Base-by-base conservation (phyloP, 306 rosid genomes). In the Rosa lucieae region DNA sequence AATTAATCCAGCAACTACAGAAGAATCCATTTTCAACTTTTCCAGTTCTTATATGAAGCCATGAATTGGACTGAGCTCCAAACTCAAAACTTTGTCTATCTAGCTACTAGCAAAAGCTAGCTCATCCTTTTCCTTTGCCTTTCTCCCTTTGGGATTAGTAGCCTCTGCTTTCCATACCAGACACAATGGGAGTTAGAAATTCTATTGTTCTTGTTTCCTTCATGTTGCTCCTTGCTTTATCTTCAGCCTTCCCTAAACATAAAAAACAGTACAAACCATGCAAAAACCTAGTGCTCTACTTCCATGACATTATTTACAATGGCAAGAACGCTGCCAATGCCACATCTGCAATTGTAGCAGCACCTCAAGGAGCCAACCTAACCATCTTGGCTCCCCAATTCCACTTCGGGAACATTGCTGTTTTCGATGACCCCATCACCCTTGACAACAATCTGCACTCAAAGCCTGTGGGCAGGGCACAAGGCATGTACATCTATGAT, bases 361-460 rank as follows among this genome's bases (percentile, higher is more conserved):
- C 90, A 1, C 98, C 97, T 47, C 48, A 85, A 18, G 90, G 97
- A 76, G 77, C 82, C 8, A 92, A 92, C 51, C 52, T 84, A 23
- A 94, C 94, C 58, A 88, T 47, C 59, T 76, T 92, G 43, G 91
- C 94, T 3, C 21, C 69, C 5, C 79, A 83, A 5, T 80, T 49
- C 53, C 90, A 90, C 75, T 94, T 94, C 5, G 97, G 96, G 1
- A 85, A 88, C 89, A 81, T 93, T 2, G 92, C 23, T 0, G 88
- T 90, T 47, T 92, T 94, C 21, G 92, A 94, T 40, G 96, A 94
- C 55, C 98, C 94, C 35, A 87, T 94, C 48, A 92, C 97, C 3
- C 48, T 89, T 0, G 98, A 94, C 49, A 87, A 92, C 71, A 86
- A 89, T 21, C 86, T 94, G 49, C 92, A 82, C 79, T 94, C 96